Base-by-base conservation (phyloP, 2,329 filamentous ascomycete species). In the Ophiostoma pallidulum region DNA sequence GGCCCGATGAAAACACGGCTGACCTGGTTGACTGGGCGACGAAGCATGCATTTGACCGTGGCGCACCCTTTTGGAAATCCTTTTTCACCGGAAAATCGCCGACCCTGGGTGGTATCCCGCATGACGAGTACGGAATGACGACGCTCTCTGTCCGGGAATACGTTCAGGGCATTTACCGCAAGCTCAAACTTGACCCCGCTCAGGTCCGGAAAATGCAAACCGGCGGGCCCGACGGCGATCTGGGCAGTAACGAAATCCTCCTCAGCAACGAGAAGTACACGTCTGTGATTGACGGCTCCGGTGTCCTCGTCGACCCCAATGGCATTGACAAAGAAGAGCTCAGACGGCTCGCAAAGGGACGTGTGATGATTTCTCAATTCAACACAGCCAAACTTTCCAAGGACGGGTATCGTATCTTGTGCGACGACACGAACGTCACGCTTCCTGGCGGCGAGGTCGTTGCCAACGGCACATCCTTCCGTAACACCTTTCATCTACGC, bases 11-110 rank as follows among this genome's bases (percentile, higher is more conserved):
- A 80, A 98, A 98, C 70, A 98, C 92, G 1, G 92, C 92, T 19
- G 88, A 95, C 60, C 76, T 98, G 29, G 92, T 98, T 44, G 82
- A 98, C 67, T 98, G 92, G 92, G 92, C 92, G n/a, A 98, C 92
- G 2, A 84, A 92, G 66, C 92, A 98, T 65, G 92, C 92, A 51
- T 80, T 88, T 45, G 71, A 72, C 52, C 82, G 92, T 58, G 89
- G 89, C 39, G 92, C 92, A 4, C 88, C 89, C 24, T 98, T 91
- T 88, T 98, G 92, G 92, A 98, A 98, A 75, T 98, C 92, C 0
- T 98, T 98, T 78, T 98, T 98, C 75, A 98, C 92, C 2, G 92
- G 92, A 61, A 98, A 98, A 76, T 95, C 88, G 57, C 92, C 89
- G 45, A 92, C 86, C 67, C 77, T 98, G 13, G 92, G 92, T 54